A percentile compares a stretch with the other conserved stretches of the same genome.
These are phyloP conservation scores for Camillea tinctor DNA, from an alignment of 2,329 filamentous ascomycete species.

Conservation along the genomic window DNA sequence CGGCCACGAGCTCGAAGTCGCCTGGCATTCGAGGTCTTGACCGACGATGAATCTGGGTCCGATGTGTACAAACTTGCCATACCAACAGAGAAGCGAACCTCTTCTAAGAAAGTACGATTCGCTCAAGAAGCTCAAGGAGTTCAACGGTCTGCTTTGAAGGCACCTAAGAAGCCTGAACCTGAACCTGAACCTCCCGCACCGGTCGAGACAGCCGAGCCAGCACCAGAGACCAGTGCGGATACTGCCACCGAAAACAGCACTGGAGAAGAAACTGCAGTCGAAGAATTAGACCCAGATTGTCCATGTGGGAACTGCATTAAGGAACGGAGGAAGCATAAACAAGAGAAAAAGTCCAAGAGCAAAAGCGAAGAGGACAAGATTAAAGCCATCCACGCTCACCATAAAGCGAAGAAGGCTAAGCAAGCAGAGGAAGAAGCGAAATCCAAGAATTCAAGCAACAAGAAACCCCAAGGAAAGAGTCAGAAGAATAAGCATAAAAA, in stretches of 20 bases:
- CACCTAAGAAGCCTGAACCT: constrained; percentile 7
- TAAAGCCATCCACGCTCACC: neutral
- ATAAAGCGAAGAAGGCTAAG: neutral
- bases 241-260: constrained; percentile 16
- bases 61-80: constrained; percentile 50
- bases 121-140: constrained; percentile 20
- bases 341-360: constrained; percentile 27
- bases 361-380: neutral
- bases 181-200: neutral
- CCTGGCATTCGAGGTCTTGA: constrained; percentile 43
- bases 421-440: constrained; percentile 8
- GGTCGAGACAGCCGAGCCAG: constrained; percentile 7
- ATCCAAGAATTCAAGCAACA: constrained; percentile 5
- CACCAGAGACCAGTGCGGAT: constrained; percentile 18
- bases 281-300: constrained; percentile 38
- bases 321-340: constrained; percentile 27
- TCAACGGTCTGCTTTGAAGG: constrained; percentile 40
- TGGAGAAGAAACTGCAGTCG: constrained; percentile 15
- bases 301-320: constrained; percentile 33
- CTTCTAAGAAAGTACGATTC: constrained; percentile 18
- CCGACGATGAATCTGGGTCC: constrained; percentile 51
- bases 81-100: constrained; percentile 37
- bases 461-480: constrained; percentile 4
- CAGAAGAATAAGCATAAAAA: constrained; percentile 14
- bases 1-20: constrained; percentile 19